Evolutionary conservation across 1,284 basidiomycete genomes (phyloP).

Genomic region (Cutaneotrichosporon sp.): DNA sequence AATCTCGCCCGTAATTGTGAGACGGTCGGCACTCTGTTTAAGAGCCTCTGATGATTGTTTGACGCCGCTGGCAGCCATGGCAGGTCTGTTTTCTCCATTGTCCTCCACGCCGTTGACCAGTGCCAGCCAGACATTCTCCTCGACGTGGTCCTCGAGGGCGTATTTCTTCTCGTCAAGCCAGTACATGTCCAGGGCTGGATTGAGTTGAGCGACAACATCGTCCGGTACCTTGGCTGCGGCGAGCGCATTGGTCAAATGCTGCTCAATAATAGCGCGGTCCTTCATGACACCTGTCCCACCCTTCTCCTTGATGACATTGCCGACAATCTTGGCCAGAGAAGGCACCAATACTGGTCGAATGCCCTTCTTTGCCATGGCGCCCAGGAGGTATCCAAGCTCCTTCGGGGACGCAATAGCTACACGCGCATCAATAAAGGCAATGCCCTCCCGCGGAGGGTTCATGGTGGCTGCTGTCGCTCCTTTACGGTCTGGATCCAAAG

Average conservation of each 20-base stretch:
- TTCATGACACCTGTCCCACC: slow-evolving; percentile 9
- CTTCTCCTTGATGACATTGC: slow-evolving; percentile 10
- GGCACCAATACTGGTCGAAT: slow-evolving; percentile 20
- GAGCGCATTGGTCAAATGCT: slow-evolving; percentile 11
- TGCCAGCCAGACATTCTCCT: slow-evolving; percentile 17
- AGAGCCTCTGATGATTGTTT: slow-evolving; percentile 3
- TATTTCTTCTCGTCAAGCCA: slow-evolving; percentile 19
- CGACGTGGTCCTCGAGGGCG: slow-evolving; percentile 14
- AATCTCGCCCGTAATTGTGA: slow-evolving; percentile 16
- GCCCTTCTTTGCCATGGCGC: slow-evolving; percentile 9
- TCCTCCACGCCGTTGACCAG: slow-evolving; percentile 19
- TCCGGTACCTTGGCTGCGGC: slow-evolving; percentile 8
- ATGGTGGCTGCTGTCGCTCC: not conserved
- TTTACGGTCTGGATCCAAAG: slow-evolving; percentile 11
- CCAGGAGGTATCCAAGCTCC: slow-evolving; percentile 17
- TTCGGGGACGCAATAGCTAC: slow-evolving; percentile 8
- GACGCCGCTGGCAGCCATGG: slow-evolving; percentile 2
- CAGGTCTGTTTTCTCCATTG: slow-evolving; percentile 5
- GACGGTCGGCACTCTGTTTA: slow-evolving; percentile 16
- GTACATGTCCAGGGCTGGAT: slow-evolving; percentile 15
- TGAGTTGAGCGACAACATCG: slow-evolving; percentile 10
- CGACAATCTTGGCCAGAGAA: slow-evolving; percentile 15
- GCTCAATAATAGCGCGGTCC: slow-evolving; percentile 14
- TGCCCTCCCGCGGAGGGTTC: slow-evolving; percentile 8
- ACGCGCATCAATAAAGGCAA: slow-evolving; percentile 17